A percentile compares a stretch with the other conserved stretches of the same genome.
These are phyloP conservation scores for Capsicum chinense DNA, from an alignment of 257 asterid species.

Conservation along the genomic window DNA sequence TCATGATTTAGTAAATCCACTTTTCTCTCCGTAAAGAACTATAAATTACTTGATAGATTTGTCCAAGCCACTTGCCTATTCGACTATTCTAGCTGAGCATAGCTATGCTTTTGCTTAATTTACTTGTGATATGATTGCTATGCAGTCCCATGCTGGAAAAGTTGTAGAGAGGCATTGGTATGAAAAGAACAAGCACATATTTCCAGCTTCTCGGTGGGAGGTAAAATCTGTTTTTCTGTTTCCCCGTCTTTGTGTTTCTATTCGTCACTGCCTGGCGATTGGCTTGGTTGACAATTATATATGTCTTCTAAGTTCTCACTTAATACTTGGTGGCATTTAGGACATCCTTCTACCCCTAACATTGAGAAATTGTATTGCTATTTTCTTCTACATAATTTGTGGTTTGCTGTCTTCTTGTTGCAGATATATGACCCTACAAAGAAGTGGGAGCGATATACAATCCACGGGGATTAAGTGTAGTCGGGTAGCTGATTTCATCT, in stretches of 20 bases:
- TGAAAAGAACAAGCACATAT: slow-evolving; percentile 97
- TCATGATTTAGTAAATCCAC: background rate
- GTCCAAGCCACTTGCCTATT: background rate
- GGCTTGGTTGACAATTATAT: slow-evolving; percentile 10
- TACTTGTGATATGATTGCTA: background rate
- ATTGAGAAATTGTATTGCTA: background rate
- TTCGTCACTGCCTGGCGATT: background rate
- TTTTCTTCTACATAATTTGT: slow-evolving; percentile 16
- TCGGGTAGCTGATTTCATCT: slow-evolving; percentile 12
- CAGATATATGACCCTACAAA: slow-evolving; percentile 96
- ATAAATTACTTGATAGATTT: background rate
- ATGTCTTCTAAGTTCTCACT: background rate
- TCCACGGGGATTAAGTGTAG: slow-evolving; percentile 73
- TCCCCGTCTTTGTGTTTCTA: background rate
- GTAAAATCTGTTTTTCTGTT: slow-evolving; percentile 43
- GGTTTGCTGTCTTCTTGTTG: slow-evolving; percentile 27
- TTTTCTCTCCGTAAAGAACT: background rate
- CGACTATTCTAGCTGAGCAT: background rate
- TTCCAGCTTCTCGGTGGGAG: slow-evolving; percentile 99
- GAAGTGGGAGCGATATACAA: slow-evolving; percentile 93
- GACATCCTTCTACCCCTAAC: background rate
- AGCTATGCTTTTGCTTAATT: background rate
- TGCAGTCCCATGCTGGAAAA: slow-evolving; percentile 98
- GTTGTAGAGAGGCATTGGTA: slow-evolving; percentile 99
- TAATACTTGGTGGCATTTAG: background rate